Percentiles rank a stretch among this genome's conserved stretches.
phyloP scores from a whole-genome alignment of 1,139 yeast species.

The Candida pseudocylindracea region DNA sequence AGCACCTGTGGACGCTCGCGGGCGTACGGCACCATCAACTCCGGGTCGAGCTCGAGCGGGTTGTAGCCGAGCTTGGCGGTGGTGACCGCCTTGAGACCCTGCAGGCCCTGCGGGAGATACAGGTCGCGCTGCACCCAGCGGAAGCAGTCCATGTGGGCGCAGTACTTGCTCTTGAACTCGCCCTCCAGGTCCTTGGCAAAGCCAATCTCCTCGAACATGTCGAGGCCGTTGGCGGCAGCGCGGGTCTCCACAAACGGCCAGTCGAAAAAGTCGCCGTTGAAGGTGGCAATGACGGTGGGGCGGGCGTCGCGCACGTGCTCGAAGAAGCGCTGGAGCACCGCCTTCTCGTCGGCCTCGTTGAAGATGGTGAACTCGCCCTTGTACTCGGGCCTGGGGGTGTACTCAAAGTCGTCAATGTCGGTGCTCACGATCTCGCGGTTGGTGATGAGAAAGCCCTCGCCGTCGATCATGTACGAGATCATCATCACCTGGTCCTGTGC shows the following conservation, averaged over 20 bases:
- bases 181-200: constrained; percentile 79
- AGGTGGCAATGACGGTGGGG: constrained; percentile 93
- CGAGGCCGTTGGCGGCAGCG: constrained; percentile 60
- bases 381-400: constrained; percentile 92
- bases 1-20: constrained; percentile 78
- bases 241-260: constrained; percentile 97
- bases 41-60: constrained; percentile 94
- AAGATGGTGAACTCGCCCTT: constrained; percentile 80
- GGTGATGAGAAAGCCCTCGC: constrained; percentile 85
- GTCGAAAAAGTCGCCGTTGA: constrained; percentile 96
- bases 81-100: constrained; percentile 95
- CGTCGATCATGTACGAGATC: constrained; percentile 98
- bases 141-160: constrained; percentile 95
- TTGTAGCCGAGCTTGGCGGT: constrained; percentile 90
- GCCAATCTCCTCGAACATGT: constrained; percentile 88
- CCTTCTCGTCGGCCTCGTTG: constrained; percentile 74
- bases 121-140: constrained; percentile 99
- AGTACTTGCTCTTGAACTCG: constrained; percentile 79
- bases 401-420: constrained; percentile 92
- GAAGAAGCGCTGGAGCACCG: constrained; percentile 51
- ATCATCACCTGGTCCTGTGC: constrained; percentile 91
- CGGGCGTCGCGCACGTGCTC: constrained; percentile 74
- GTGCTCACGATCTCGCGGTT: constrained; percentile 86
- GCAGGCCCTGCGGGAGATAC: constrained; percentile 94
- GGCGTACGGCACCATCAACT: constrained; percentile 95